Evolutionary conservation across 2,329 filamentous ascomycete species (phyloP).

Genomic region (Sordariomycetes sp.): DNA sequence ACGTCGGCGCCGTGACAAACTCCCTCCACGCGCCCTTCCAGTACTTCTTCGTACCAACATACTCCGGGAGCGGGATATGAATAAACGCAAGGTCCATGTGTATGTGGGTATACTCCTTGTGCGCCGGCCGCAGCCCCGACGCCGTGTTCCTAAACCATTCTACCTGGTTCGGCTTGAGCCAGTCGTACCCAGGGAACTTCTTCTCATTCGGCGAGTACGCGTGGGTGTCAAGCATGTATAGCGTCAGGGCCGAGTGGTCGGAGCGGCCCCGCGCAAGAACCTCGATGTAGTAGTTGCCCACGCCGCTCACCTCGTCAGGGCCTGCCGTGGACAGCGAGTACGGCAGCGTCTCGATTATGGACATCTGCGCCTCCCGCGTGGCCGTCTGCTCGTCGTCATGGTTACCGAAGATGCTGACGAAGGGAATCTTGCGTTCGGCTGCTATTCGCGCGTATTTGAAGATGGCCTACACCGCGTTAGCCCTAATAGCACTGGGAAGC

Average conservation of each 20-base stretch:
- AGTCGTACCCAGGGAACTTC: slow-evolving; percentile 87
- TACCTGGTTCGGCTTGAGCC: slow-evolving; percentile 89
- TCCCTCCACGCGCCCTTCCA: slow-evolving; percentile 60
- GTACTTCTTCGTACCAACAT: slow-evolving; percentile 45
- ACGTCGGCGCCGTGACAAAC: slow-evolving; percentile 71
- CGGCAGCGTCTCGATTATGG: slow-evolving; percentile 71
- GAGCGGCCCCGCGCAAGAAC: slow-evolving; percentile 67
- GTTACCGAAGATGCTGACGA: slow-evolving; percentile 90
- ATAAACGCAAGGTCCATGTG: slow-evolving; percentile 97
- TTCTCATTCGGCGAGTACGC: slow-evolving; percentile 82
- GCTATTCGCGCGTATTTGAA: slow-evolving; percentile 86
- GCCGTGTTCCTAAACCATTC: slow-evolving; percentile 84
- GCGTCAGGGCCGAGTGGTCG: slow-evolving; percentile 77
- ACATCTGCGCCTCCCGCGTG: slow-evolving; percentile 67
- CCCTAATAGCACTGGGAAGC: too few species aligned
- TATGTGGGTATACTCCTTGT: slow-evolving; percentile 75
- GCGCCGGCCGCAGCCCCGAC: slow-evolving; percentile 58
- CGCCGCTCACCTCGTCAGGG: slow-evolving; percentile 70
- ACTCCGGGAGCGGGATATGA: slow-evolving; percentile 91
- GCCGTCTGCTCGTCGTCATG: slow-evolving; percentile 89
- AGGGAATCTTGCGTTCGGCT: slow-evolving; percentile 78
- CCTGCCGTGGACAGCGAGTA: slow-evolving; percentile 81
- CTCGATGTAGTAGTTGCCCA: slow-evolving; percentile 92
- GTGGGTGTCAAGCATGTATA: slow-evolving; percentile 94
- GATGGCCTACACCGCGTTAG: slow-evolving; percentile 44